Evolutionary conservation across 2,329 filamentous ascomycete genomes (phyloP), one percentile per base, ranked within the genome.

Genomic region (Fusarium austroafricanum): DNA sequence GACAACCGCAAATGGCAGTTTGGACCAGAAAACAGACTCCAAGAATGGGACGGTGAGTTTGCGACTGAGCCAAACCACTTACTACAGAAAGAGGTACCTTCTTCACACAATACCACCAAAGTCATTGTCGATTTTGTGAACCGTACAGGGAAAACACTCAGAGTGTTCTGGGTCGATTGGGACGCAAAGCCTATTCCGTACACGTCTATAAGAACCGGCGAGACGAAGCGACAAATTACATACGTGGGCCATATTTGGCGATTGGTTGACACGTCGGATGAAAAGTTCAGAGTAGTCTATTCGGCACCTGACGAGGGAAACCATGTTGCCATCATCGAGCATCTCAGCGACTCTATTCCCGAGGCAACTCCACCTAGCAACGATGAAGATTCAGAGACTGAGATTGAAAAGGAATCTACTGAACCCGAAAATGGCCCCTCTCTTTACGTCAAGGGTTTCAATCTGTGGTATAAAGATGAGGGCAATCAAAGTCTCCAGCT

Each of bases 71-170:
- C 47, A 23, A 20, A 53, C 4, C 15, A 63, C 21, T 33, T 71
- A 14, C 47, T 70, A 3, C 38, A 49, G 17, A 55, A 70, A 37
- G 73, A 75, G 56, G 44, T 61, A 2, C 55, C 65, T 26, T 76
- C 75, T 33, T 63, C 55, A 10, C 28, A 43, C 31, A 64, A 37
- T 37, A 44, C 20, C 12, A 46, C 58, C 6, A 33, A 26, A 5
- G 62, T 69, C 18, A 61, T 61, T 0, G 47, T 75, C 20, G 69
- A 66, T 11, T 71, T 76, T n/a, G 50, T 73, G 46, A 76, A 76
- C 43, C 68, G 64, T 0, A 75, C 70, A 3, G 57, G 60, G 3
- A 55, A 45, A 7, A 45, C 51, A 11, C 44, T 76, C 20, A 61
- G 53, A 7, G 56, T 67, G 20, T 71, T 61, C 8, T 76, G 75